Conservation (phyloP, 106 monocot species). For the Dioscorea dumetorum region DNA sequence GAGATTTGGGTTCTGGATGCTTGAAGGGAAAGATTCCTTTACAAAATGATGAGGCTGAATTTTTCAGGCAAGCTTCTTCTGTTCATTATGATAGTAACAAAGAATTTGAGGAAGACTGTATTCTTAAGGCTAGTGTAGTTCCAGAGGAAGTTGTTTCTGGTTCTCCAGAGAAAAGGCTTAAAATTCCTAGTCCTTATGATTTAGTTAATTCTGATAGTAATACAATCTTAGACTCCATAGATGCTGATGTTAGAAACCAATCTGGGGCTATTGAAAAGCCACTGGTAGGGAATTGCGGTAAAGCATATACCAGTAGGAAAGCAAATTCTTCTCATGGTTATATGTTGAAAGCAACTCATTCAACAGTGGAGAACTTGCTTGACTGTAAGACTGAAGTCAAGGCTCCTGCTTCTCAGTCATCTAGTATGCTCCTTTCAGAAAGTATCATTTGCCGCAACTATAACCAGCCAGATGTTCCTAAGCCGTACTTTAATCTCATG, state of each 20-base stretch:
- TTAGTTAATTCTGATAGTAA: slow-evolving; percentile 13
- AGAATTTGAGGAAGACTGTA: slow-evolving; percentile 1
- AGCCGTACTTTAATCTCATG: slow-evolving; percentile 6
- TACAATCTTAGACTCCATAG: background rate
- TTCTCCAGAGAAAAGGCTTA: slow-evolving; percentile 3
- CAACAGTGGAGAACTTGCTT: slow-evolving; percentile 1
- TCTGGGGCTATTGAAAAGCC: background rate
- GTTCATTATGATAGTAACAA: background rate
- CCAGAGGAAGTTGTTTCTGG: background rate
- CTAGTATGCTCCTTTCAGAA: slow-evolving; percentile 39
- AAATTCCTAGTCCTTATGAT: slow-evolving; percentile 10
- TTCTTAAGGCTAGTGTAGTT: background rate
- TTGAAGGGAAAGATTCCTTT: background rate
- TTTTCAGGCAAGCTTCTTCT: slow-evolving; percentile 11
- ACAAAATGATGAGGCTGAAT: slow-evolving; percentile 4
- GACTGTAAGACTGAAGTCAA: background rate
- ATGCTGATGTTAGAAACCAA: slow-evolving; percentile 1
- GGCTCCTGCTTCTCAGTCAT: slow-evolving; percentile 2
- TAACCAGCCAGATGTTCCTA: slow-evolving; percentile 9
- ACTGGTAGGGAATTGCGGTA: background rate
- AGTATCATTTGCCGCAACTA: slow-evolving; percentile 38
- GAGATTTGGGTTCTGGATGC: background rate
- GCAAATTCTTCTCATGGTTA: slow-evolving; percentile 11
- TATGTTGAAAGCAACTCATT: slow-evolving; percentile 4
- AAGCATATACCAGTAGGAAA: background rate